These are phyloP conservation scores for Botrytis fragariae DNA, from an alignment of 2,329 filamentous ascomycete genomes.

Conservation along the genomic window DNA sequence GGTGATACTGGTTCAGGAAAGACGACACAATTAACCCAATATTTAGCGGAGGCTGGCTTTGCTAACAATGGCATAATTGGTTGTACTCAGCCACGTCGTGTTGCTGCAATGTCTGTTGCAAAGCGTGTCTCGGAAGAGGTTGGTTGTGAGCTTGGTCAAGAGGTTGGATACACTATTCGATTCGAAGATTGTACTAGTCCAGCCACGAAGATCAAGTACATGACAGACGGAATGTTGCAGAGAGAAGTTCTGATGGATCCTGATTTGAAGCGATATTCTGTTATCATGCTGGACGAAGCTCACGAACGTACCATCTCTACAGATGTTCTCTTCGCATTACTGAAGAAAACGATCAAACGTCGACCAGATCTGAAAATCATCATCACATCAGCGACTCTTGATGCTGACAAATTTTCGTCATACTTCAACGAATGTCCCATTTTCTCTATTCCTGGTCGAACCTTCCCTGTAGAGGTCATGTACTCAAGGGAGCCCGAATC, in stretches of 20 bases:
- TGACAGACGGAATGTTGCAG: conserved; percentile 98
- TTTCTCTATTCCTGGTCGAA: conserved; percentile 92
- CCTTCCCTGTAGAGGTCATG: conserved; percentile 92
- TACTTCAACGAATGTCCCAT: conserved; percentile 97
- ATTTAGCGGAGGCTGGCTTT: conserved; percentile 88
- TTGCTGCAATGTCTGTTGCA: conserved; percentile 95
- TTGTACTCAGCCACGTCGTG: conserved; percentile 94
- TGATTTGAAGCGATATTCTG: conserved; percentile 83
- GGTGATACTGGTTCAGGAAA: conserved; percentile 97
- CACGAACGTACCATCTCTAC: conserved; percentile 97
- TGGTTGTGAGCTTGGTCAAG: conserved; percentile 82
- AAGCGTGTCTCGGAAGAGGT: conserved; percentile 97
- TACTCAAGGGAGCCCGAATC: conserved; percentile 94
- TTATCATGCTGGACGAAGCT: conserved; percentile 97
- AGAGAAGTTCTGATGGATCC: conserved; percentile 92
- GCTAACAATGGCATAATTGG: conserved; percentile 85
- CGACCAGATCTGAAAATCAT: conserved; percentile 90
- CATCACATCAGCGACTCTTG: conserved; percentile 92
- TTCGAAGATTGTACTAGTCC: conserved; percentile 93
- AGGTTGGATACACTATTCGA: conserved; percentile 95
- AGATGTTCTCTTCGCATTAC: conserved; percentile 86
- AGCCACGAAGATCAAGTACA: conserved; percentile 94
- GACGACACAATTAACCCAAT: conserved; percentile 94
- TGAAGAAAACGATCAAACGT: conserved; percentile 89
- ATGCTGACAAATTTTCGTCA: conserved; percentile 94